Percentiles rank a stretch among this genome's conserved stretches.
Conservation (phyloP, 257 asterid species). For the Leptodermis oblonga region DNA sequence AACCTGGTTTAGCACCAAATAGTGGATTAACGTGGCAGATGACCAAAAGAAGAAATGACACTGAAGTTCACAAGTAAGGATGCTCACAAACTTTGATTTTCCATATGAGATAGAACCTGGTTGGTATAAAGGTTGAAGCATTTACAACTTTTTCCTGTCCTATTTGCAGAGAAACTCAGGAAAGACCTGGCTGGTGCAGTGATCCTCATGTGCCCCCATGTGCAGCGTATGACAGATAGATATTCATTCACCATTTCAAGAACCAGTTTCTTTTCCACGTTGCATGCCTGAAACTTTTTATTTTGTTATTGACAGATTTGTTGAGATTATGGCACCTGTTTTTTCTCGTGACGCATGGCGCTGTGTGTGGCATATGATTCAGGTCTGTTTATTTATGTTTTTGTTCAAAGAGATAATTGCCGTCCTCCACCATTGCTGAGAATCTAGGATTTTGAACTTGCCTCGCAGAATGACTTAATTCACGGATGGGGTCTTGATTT, state of each 20-base stretch:
- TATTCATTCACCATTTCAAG: neutral
- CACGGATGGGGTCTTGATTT: conserved; percentile 99
- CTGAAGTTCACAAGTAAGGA: conserved; percentile 87
- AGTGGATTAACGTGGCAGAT: conserved; percentile 89
- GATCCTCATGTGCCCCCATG: conserved; percentile 95
- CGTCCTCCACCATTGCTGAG: neutral
- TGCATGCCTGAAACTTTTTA: neutral
- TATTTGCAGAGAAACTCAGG: conserved; percentile 64
- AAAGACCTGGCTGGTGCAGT: conserved; percentile 81
- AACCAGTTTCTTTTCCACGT: neutral
- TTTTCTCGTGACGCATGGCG: conserved; percentile 97
- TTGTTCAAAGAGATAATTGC: neutral
- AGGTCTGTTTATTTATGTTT: conserved; percentile 39
- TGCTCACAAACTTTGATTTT: neutral
- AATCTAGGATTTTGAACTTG: conserved; percentile 14
- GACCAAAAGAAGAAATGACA: conserved; percentile 67
- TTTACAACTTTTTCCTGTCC: conserved; percentile 16
- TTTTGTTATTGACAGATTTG: conserved; percentile 49
- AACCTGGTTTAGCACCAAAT: conserved; percentile 82
- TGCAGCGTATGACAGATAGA: conserved; percentile 79
- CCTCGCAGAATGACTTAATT: conserved; percentile 81
- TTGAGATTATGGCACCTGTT: conserved; percentile 98
- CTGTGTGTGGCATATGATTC: conserved; percentile 96
- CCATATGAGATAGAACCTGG: neutral
- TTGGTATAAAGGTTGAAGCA: neutral